Evolutionary conservation across 768 basidiomycete genomes (phyloP), one percentile per base, ranked within the genome.

Genomic region (Phaeotremella skinneri): DNA sequence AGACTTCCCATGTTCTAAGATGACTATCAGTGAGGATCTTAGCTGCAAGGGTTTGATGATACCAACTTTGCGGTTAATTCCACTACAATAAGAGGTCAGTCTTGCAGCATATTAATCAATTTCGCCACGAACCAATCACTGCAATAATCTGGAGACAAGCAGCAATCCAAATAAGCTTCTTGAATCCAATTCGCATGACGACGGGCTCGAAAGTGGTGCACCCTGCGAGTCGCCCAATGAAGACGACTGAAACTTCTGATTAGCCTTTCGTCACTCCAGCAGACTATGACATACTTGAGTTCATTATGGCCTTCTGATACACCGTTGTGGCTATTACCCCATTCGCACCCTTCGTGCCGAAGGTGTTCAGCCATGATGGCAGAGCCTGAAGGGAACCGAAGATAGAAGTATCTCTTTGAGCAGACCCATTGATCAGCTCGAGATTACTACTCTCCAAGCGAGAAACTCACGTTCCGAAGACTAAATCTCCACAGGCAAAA

Each of bases 311-410:
- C 23, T 54, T 59, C 23, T 53, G 58, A 16, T 56, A 42, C 6
- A 23, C 21, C 2, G 65, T 61, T n/a, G 56, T 31, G 20, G 58
- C 50, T 6, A 52, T 49, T 7, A 31, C 50, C 13, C 43, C 43
- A 45, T 45, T 21, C 0, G 29, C 55, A 5, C 43, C 23, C 11
- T 23, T 20, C 26, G 49, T 45, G 13, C 64, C 64, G 51, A 66
- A 66, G 5, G 37, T 39, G 27, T 63, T 63, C n/a, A 66, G 61
- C 30, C 49, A 66, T 2, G 49, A 51, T 14, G 64, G 64, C 49
- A 66, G 34, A 26, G 64, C 64, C 37, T 66, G 64, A 2, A 66
- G 42, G 6, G 61, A 58, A 16, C 64, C 64, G 37, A 66, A 66
- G 6, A 57, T 50, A 4, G 56, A 57, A 26, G 63, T 52, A 42